Percentiles rank a stretch among this genome's conserved stretches.
phyloP scores from a whole-genome alignment of 2,329 filamentous ascomycete species.

The Paecilomyces dactylethromorphus region DNA sequence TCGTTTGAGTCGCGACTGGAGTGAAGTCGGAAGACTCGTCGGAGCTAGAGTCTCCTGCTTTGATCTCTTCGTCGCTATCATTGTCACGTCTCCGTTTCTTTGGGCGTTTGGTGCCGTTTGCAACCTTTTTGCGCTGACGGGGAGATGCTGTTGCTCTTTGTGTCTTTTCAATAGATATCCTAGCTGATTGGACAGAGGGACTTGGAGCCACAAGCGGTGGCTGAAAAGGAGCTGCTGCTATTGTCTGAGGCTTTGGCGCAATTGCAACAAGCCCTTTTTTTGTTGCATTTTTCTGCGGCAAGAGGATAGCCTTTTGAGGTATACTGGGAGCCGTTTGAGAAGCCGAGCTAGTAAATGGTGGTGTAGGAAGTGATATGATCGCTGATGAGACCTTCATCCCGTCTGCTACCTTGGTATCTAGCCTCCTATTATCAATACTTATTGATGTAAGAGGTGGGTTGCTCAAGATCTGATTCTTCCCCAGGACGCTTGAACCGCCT shows the following conservation, averaged over 20 bases:
- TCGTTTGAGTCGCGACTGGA: slow-evolving; percentile 59
- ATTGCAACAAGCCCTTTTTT: slow-evolving; percentile 8
- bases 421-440: not conserved
- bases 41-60: slow-evolving; percentile 29
- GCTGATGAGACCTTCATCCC: slow-evolving; percentile 19
- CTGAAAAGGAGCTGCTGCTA: slow-evolving; percentile 1
- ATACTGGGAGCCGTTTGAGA: slow-evolving; percentile 6
- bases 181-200: slow-evolving; percentile 1
- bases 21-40: slow-evolving; percentile 42
- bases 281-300: slow-evolving; percentile 1
- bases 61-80: slow-evolving; percentile 26
- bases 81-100: slow-evolving; percentile 17
- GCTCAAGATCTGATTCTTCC: slow-evolving; percentile 2
- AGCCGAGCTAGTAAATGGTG: slow-evolving; percentile 14
- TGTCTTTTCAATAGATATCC: slow-evolving; percentile 2
- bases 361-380: slow-evolving; percentile 17
- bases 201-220: not conserved
- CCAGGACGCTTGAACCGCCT: slow-evolving; percentile 5
- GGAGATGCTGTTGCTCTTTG: slow-evolving; percentile 7
- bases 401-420: slow-evolving; percentile 2
- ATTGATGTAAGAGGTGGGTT: not conserved
- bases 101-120: slow-evolving; percentile 8
- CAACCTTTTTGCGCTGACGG: slow-evolving; percentile 11
- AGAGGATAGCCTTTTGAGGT: slow-evolving; percentile 2
- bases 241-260: slow-evolving; percentile 7